These are phyloP conservation scores for Candida endomychidarum DNA, from an alignment of 805 yeast species.

Conservation along the genomic window DNA sequence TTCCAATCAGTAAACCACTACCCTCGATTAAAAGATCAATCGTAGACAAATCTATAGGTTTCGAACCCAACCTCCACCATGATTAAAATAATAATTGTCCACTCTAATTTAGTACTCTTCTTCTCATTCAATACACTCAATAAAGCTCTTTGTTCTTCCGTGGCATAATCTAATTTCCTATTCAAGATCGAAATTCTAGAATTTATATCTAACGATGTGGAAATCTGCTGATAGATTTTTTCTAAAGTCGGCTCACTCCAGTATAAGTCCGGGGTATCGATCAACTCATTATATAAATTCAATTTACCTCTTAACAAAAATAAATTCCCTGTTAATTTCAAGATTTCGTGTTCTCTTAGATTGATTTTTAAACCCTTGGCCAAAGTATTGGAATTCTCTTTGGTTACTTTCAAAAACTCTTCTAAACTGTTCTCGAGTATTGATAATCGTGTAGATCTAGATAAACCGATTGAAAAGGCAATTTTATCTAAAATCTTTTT, in stretches of 20 bases:
- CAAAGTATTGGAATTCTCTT: constrained; percentile 61
- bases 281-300: constrained; percentile 81
- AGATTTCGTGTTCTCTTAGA: constrained; percentile 56
- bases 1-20: too few relatives aligned
- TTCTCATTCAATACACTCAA: constrained; percentile 73
- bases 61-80: constrained; percentile 86
- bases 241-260: constrained; percentile 92
- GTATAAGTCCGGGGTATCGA: constrained; percentile 89
- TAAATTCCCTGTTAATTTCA: constrained; percentile 70
- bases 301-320: constrained; percentile 77
- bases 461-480: constrained; percentile 85
- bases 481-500: constrained; percentile 66
- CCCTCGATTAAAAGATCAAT: too few relatives aligned
- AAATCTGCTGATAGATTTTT: constrained; percentile 66
- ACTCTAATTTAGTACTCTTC: constrained; percentile 74
- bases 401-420: constrained; percentile 60
- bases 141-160: constrained; percentile 82
- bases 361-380: constrained; percentile 55
- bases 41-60: constrained; percentile 55
- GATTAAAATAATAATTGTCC: constrained; percentile 83
- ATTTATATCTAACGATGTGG: constrained; percentile 69
- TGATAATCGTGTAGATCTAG: constrained; percentile 83
- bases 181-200: constrained; percentile 80
- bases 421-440: constrained; percentile 75
- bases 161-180: constrained; percentile 83